phyloP scores from a whole-genome alignment of 2,329 filamentous ascomycete genomes.

The Penicillium sp. region DNA sequence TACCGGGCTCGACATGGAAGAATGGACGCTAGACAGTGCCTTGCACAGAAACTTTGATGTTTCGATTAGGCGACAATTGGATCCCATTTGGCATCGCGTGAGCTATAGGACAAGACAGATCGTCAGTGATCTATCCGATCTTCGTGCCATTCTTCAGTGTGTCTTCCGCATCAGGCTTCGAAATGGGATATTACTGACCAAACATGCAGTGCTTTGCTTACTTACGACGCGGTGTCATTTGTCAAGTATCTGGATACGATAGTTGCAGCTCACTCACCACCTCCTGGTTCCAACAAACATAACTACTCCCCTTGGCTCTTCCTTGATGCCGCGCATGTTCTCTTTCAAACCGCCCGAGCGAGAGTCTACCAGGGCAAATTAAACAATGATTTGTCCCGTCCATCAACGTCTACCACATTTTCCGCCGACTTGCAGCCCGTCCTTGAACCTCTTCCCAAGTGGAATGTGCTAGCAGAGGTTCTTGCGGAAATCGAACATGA shows the following conservation, averaged over 20 bases:
- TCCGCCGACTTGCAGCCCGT: constrained; percentile 70
- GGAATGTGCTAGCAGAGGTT: constrained; percentile 82
- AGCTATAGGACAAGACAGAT: constrained; percentile 95
- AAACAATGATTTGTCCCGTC: constrained; percentile 53
- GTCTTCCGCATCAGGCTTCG: background rate
- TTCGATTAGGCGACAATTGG: constrained; percentile 81
- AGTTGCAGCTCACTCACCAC: constrained; percentile 82
- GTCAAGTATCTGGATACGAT: constrained; percentile 93
- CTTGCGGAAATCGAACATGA: constrained; percentile 91
- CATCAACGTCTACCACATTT: constrained; percentile 48
- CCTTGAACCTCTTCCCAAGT: constrained; percentile 93
- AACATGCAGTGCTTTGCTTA: constrained; percentile 61
- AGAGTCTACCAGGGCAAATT: constrained; percentile 79
- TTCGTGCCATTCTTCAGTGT: constrained; percentile 75
- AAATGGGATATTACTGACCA: constrained; percentile 13
- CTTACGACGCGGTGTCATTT: constrained; percentile 86
- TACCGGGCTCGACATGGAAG: constrained; percentile 85
- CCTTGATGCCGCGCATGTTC: constrained; percentile 87
- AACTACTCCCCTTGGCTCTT: constrained; percentile 96
- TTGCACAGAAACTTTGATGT: constrained; percentile 89
- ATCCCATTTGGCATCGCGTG: constrained; percentile 95
- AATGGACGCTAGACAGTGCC: constrained; percentile 94
- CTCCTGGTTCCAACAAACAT: constrained; percentile 80
- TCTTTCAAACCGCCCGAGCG: constrained; percentile 85
- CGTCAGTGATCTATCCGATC: constrained; percentile 78